Conservation (phyloP, 768 basidiomycete genomes). For the Boletus vermiculosoides region DNA sequence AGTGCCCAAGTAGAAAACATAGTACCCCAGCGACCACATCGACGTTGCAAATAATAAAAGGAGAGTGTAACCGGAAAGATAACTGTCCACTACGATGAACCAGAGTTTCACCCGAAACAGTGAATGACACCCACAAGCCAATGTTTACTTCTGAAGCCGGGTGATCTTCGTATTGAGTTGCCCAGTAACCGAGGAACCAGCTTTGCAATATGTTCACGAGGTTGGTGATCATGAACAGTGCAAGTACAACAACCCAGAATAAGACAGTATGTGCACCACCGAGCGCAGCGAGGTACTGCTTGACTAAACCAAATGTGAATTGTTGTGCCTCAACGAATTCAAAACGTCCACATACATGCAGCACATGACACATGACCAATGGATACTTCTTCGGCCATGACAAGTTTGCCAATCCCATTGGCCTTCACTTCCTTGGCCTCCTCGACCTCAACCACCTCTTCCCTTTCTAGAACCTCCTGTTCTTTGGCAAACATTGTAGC, state of each 20-base stretch:
- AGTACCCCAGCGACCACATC: not conserved
- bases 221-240: not conserved
- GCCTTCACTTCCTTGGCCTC: not conserved
- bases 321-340: not conserved
- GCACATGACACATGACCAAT: constrained; percentile 1
- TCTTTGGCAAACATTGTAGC: not conserved
- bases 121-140: not conserved
- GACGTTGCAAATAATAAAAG: not conserved
- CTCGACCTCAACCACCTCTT: not conserved
- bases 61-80: not conserved
- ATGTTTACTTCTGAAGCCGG: not conserved
- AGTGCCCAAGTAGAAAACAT: not conserved
- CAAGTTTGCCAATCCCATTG: not conserved
- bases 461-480: not conserved
- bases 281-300: not conserved
- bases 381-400: not conserved
- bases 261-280: not conserved
- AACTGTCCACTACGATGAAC: not conserved
- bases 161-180: constrained; percentile 3
- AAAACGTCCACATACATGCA: not conserved
- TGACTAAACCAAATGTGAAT: not conserved
- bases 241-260: not conserved
- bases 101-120: too few relatives aligned
- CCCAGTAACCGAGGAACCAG: constrained; percentile 5
- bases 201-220: not conserved